Base-by-base conservation (phyloP, 352 stramenopile species). In the Globisporangium solare region DNA sequence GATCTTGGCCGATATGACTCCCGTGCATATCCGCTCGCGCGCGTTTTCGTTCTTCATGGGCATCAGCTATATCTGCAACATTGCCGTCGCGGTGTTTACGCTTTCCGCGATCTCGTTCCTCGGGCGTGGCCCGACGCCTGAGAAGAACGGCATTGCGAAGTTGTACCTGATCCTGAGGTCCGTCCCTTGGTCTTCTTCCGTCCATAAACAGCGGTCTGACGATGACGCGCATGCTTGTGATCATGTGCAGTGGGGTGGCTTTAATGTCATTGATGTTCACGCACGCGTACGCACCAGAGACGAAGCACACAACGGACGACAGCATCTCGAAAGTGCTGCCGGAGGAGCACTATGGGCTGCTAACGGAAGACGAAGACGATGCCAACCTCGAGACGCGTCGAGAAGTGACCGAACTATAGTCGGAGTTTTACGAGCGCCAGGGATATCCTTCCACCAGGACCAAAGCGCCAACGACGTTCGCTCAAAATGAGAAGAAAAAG, bases 11-110 rank as follows among this genome's bases (percentile, higher is more conserved):
- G 88, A 97, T 47, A 92, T 96, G 52, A 94, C 92, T 6, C 86
- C 86, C 0, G 90, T 94, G 37, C 70, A 89, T 45, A 88, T 96
- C 35, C 80, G 89, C 17, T 83, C 82, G 15, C 85, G 77, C 32
- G 88, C 85, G 24, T 93, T 96, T 37, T 71, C 79, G 31, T 67
- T 96, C 32, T 96, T 92, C 61, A 94, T 95, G 77, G 74, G 72
- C 12, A 67, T 79, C 31, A 94, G 86, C 58, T 97, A 94, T 64
- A 66, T 89, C 10, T 89, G 83, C 64, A 96, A 96, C 66, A 87
- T 92, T 21, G 20, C 88, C 22, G 77, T 94, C 39, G 80, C 85
- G 17, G 73, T 86, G 20, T 88, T 76, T 63, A 93, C 78, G 31
- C 65, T 92, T 20, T 90, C 79, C 31, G 79, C 84, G 11, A 96